These are phyloP conservation scores for Taxillus chinensis DNA, from an alignment of 164 flowering plant species.

Conservation along the genomic window DNA sequence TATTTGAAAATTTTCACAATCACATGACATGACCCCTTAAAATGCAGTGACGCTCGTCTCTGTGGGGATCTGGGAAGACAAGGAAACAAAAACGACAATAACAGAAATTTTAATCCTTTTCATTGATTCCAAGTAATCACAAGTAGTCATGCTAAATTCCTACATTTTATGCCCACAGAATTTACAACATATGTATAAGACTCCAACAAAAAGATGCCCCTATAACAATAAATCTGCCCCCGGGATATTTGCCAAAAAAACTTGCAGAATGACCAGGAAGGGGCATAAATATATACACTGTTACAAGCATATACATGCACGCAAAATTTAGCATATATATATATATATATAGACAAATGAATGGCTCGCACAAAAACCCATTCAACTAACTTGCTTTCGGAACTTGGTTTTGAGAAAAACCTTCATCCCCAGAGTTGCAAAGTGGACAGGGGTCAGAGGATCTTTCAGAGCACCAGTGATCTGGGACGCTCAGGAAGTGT, in stretches of 20 bases:
- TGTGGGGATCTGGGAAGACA: too few relatives aligned
- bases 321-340: not conserved
- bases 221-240: slow-evolving; percentile 13
- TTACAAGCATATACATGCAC: not conserved
- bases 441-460: slow-evolving; percentile 27
- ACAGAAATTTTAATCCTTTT: slow-evolving; percentile 2
- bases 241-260: slow-evolving; percentile 30
- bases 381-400: slow-evolving; percentile 8
- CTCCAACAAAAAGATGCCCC: slow-evolving; percentile 6
- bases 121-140: slow-evolving; percentile 12
- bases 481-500: slow-evolving; percentile 67
- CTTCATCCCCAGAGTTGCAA: slow-evolving; percentile 17
- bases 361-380: slow-evolving; percentile 4
- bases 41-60: too few relatives aligned
- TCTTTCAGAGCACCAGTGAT: slow-evolving; percentile 41
- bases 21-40: too few relatives aligned
- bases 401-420: slow-evolving; percentile 11
- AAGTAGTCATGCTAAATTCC: slow-evolving; percentile 5
- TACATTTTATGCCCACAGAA: slow-evolving; percentile 11
- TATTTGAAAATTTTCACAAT: too few relatives aligned
- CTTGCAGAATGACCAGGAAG: slow-evolving; percentile 18
- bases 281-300: not conserved
- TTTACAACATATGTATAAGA: slow-evolving; percentile 10
- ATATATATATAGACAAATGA: not conserved
- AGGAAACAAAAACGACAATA: too few relatives aligned